Percentiles rank a stretch among this genome's conserved stretches.
phyloP scores from a whole-genome alignment of 2,329 filamentous ascomycete genomes.

The Scolecobasidium constrictum region DNA sequence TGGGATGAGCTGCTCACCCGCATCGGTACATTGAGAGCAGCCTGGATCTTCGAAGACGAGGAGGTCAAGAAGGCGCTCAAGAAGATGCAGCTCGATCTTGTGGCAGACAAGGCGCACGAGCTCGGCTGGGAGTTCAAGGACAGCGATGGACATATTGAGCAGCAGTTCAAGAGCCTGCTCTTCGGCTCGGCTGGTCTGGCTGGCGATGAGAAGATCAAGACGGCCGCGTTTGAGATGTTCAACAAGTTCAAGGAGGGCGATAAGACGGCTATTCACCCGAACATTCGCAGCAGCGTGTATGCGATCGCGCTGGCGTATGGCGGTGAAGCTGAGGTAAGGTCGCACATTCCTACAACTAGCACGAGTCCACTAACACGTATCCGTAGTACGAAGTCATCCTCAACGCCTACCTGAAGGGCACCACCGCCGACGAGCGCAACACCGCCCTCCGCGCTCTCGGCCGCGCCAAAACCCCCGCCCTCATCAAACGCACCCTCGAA shows the following conservation, averaged over 20 bases:
- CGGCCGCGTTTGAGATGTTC: conserved; percentile 84
- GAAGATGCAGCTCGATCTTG: conserved; percentile 69
- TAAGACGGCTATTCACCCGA: conserved; percentile 74
- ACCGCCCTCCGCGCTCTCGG: conserved; percentile 78
- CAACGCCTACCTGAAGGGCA: conserved; percentile 63
- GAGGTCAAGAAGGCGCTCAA: conserved; percentile 65
- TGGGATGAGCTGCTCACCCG: conserved; percentile 87
- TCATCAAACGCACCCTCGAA: conserved; percentile 71
- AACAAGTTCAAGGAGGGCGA: conserved; percentile 73
- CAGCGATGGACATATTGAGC: conserved; percentile 75
- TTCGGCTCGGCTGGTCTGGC: conserved; percentile 74
- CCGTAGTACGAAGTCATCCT: conserved; percentile 60
- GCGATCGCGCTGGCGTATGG: conserved; percentile 75
- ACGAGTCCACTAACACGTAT: not conserved
- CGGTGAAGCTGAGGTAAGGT: conserved; percentile 63
- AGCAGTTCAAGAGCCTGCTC: conserved; percentile 88
- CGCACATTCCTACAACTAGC: not conserved
- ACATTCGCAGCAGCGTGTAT: conserved; percentile 80
- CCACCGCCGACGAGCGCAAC: conserved; percentile 80
- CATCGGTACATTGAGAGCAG: conserved; percentile 64
- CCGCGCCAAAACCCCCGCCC: conserved; percentile 61
- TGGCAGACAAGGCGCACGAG: conserved; percentile 70
- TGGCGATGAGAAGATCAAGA: conserved; percentile 67
- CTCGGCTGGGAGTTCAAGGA: conserved; percentile 83
- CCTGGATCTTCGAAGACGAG: conserved; percentile 82